Evolutionary conservation across 2,329 filamentous ascomycete genomes (phyloP).

Genomic region (Leptographium procerum): DNA sequence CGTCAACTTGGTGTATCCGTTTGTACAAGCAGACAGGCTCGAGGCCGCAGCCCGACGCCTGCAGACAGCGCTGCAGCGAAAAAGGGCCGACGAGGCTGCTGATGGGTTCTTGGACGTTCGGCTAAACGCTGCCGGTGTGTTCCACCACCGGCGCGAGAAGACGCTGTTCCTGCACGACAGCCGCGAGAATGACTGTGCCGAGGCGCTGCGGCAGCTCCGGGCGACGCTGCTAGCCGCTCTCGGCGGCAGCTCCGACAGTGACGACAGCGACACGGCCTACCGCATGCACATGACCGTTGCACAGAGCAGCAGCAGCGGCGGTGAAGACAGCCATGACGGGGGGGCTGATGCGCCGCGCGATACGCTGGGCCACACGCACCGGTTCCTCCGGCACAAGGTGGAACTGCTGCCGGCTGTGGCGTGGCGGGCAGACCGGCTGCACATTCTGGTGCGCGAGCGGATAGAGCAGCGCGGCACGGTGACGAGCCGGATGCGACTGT

Average conservation of each 20-base stretch:
- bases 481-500: constrained; percentile 42
- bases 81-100: constrained; percentile 2
- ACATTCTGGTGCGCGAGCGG: constrained; percentile 40
- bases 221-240: constrained; percentile 24
- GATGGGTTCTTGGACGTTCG: constrained; percentile 13
- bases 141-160: constrained; percentile 35
- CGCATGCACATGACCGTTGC: constrained; percentile 49
- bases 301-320: constrained; percentile 30
- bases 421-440: constrained; percentile 38
- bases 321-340: neutral
- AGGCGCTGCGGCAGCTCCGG: constrained; percentile 22
- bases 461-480: constrained; percentile 14
- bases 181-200: constrained; percentile 1
- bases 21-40: constrained; percentile 39
- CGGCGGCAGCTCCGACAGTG: neutral
- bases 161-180: constrained; percentile 35
- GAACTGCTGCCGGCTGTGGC: constrained; percentile 32
- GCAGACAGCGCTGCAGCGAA: constrained; percentile 19
- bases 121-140: constrained; percentile 32
- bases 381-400: constrained; percentile 41
- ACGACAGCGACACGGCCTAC: constrained; percentile 15
- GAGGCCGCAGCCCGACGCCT: constrained; percentile 29
- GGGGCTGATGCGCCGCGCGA: constrained; percentile 38
- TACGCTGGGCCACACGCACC: constrained; percentile 29
- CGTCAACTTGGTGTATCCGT: constrained; percentile 56